Conservation (phyloP, 768 basidiomycete genomes). For the Epithele typhae region DNA sequence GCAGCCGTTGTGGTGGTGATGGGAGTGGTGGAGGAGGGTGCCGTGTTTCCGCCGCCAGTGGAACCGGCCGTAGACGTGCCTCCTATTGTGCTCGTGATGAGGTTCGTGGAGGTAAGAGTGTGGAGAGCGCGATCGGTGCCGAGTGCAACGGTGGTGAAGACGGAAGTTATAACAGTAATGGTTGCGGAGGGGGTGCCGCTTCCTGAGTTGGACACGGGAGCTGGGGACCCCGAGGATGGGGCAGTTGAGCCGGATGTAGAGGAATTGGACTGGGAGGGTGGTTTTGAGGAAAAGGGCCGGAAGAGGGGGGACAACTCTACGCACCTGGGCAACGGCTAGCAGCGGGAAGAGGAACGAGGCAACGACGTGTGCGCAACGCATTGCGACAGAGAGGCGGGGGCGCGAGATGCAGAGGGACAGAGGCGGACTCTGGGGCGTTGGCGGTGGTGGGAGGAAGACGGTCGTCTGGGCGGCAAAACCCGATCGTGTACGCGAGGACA, state of each 20-base stretch:
- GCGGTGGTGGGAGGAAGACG: neutral
- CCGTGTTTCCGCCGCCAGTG: slow-evolving; percentile 24
- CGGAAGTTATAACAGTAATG: slow-evolving; percentile 11
- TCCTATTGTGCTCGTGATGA: slow-evolving; percentile 41
- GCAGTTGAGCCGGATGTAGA: neutral
- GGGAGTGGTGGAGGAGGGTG: slow-evolving; percentile 32
- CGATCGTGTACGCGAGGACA: neutral
- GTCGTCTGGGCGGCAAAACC: too few relatives aligned
- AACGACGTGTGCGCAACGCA: slow-evolving; percentile 14
- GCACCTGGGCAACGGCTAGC: slow-evolving; percentile 37
- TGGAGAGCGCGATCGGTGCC: slow-evolving; percentile 35
- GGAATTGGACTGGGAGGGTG: too few relatives aligned
- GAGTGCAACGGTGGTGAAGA: slow-evolving; percentile 34
- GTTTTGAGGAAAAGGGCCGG: slow-evolving; percentile 4
- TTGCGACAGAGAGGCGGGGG: neutral
- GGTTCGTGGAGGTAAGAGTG: slow-evolving; percentile 34
- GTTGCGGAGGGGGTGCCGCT: slow-evolving; percentile 25
- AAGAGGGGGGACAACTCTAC: slow-evolving; percentile 1
- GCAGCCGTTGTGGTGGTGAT: slow-evolving; percentile 58
- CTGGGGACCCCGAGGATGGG: neutral
- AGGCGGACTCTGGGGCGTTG: neutral
- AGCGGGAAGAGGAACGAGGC: slow-evolving; percentile 33
- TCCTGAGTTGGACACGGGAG: too few relatives aligned
- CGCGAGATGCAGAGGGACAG: slow-evolving; percentile 6
- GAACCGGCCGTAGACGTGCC: slow-evolving; percentile 9